Percentiles rank a stretch among this genome's conserved stretches.
These are phyloP conservation scores for Pythium chondricola DNA, from an alignment of 352 stramenopile genomes.

Conservation along the genomic window DNA sequence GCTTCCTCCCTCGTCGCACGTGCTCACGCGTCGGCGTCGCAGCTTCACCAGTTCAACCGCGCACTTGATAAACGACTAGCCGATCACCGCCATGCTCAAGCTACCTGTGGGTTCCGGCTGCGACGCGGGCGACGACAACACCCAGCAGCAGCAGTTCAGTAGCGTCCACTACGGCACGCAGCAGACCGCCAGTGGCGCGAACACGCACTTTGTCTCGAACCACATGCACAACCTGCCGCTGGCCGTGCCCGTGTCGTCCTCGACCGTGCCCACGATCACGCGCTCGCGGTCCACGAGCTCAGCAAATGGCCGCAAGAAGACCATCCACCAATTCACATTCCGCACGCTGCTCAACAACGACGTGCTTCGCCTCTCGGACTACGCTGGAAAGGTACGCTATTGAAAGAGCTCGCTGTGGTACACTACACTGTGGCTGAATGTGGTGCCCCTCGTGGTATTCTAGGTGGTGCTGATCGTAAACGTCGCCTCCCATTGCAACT, in stretches of 20 bases:
- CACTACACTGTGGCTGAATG: neutral
- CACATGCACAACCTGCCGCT: slow-evolving; percentile 50
- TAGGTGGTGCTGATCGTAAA: slow-evolving; percentile 64
- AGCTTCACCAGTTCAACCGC: neutral
- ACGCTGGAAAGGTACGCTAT: slow-evolving; percentile 34
- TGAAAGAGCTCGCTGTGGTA: neutral
- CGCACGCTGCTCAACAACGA: slow-evolving; percentile 52
- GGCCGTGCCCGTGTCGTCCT: slow-evolving; percentile 28
- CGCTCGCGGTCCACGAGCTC: slow-evolving; percentile 22
- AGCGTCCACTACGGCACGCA: neutral
- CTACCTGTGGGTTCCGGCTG: slow-evolving; percentile 28
- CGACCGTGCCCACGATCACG: neutral
- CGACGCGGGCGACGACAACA: slow-evolving; percentile 18
- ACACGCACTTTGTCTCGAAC: slow-evolving; percentile 20
- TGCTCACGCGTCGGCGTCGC: neutral
- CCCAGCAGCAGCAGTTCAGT: slow-evolving; percentile 4
- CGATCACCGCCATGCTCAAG: slow-evolving; percentile 22
- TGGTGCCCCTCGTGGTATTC: neutral
- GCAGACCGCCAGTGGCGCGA: slow-evolving; percentile 3
- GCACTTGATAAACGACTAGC: neutral
- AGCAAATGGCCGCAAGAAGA: slow-evolving; percentile 39
- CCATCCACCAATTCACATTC: slow-evolving; percentile 72
- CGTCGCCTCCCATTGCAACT: slow-evolving; percentile 79
- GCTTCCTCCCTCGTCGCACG: neutral
- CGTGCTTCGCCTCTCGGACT: slow-evolving; percentile 63